These are phyloP conservation scores for Phaffia rhodozyma DNA, from an alignment of 1,284 basidiomycete genomes.

Conservation along the genomic window DNA sequence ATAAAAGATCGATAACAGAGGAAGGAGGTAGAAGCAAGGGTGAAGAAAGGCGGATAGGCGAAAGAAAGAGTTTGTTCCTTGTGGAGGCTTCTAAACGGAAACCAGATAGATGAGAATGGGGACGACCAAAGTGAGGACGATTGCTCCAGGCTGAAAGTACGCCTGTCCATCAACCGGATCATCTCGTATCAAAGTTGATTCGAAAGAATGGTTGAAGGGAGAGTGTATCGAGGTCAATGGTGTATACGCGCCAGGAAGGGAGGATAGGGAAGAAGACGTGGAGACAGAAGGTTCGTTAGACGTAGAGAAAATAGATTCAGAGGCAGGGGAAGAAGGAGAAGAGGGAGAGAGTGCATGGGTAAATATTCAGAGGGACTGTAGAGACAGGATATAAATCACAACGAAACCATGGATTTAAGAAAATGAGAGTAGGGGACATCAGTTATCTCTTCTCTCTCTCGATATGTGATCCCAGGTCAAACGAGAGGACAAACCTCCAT, in stretches of 20 bases:
- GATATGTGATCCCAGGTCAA: neutral
- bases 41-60: too few species aligned
- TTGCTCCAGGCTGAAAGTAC: too few species aligned
- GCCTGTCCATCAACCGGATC: too few species aligned
- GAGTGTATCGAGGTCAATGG: neutral
- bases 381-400: neutral
- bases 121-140: too few species aligned
- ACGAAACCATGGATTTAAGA: neutral
- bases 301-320: neutral
- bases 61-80: too few species aligned
- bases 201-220: neutral
- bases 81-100: too few species aligned
- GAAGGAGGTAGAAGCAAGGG: too few species aligned
- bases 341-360: neutral
- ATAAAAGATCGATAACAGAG: too few species aligned
- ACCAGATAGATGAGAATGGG: too few species aligned
- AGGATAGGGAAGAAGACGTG: neutral
- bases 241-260: neutral
- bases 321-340: neutral
- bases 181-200: neutral
- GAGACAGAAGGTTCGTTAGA: neutral
- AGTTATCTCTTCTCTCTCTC: too few species aligned
- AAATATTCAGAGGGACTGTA: slow-evolving; percentile 9
- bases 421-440: neutral
- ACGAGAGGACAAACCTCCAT: slow-evolving; percentile 50